phyloP scores from a whole-genome alignment of 345 rosid species.

The Aquilaria yunnanensis region DNA sequence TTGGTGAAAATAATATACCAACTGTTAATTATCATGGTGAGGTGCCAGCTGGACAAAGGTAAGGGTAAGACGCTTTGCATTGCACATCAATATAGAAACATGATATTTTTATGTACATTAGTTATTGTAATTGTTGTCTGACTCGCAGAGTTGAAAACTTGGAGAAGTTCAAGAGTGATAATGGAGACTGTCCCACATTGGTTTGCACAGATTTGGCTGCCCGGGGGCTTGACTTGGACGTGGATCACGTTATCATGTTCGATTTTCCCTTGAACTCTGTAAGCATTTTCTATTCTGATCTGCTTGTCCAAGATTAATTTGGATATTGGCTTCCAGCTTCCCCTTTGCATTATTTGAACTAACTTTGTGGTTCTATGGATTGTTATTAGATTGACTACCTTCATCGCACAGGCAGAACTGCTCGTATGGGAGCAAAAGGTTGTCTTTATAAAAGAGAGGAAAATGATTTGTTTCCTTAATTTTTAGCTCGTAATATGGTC shows the following conservation, averaged over 20 bases:
- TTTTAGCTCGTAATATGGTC: background rate
- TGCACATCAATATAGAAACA: background rate
- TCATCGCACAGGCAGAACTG: slow-evolving; percentile 95
- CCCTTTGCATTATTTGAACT: slow-evolving; percentile 1
- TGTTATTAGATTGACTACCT: slow-evolving; percentile 78
- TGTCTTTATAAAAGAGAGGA: background rate
- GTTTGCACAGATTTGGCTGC: slow-evolving; percentile 98
- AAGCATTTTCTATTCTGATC: slow-evolving; percentile 20
- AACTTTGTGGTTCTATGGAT: slow-evolving; percentile 7
- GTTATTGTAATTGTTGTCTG: background rate
- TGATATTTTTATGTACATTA: background rate
- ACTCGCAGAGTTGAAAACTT: slow-evolving; percentile 72
- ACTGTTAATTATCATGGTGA: slow-evolving; percentile 96
- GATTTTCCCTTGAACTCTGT: slow-evolving; percentile 91
- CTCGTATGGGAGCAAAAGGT: slow-evolving; percentile 99
- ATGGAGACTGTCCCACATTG: slow-evolving; percentile 87
- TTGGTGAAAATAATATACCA: slow-evolving; percentile 65
- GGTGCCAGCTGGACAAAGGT: slow-evolving; percentile 96
- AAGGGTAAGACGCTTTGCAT: slow-evolving; percentile 10
- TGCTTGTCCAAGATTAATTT: background rate
- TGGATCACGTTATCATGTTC: slow-evolving; percentile 91
- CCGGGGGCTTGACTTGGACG: slow-evolving; percentile 84
- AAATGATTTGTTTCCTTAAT: too few relatives aligned
- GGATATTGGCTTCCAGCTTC: background rate
- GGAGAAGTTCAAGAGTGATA: slow-evolving; percentile 79